phyloP scores from a whole-genome alignment of 148 eudicot genomes.

The Rhododendron henanense region DNA sequence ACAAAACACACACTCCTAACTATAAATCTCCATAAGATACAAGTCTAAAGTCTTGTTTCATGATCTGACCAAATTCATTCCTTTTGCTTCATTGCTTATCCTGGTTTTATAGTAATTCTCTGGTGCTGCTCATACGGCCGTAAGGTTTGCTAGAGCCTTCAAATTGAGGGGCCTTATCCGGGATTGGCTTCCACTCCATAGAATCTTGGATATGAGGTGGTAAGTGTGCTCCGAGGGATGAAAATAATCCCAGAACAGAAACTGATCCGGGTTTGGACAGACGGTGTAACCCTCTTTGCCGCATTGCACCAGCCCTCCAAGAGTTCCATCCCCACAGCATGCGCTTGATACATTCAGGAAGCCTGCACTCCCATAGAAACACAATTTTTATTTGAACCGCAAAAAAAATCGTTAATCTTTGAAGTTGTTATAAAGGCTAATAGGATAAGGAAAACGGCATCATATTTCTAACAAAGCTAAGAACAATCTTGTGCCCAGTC shows the following conservation, averaged over 20 bases:
- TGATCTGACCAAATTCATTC: background rate
- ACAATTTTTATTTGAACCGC: background rate
- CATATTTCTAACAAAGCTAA: too few species aligned
- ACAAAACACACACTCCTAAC: background rate
- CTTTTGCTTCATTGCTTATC: background rate
- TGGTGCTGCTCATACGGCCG: background rate
- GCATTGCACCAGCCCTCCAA: slow-evolving; percentile 54
- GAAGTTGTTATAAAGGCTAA: too few species aligned
- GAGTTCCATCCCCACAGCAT: slow-evolving; percentile 56
- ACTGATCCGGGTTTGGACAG: slow-evolving; percentile 39
- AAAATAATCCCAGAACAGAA: slow-evolving; percentile 61
- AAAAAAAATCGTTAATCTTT: too few species aligned
- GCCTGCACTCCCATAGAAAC: slow-evolving; percentile 22
- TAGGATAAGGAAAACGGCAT: too few species aligned
- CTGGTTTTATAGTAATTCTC: background rate
- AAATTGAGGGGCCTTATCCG: slow-evolving; percentile 45
- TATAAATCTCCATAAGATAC: background rate
- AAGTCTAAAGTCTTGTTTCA: background rate
- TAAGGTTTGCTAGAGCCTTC: slow-evolving; percentile 34
- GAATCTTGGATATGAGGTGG: slow-evolving; percentile 41
- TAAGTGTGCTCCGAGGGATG: slow-evolving; percentile 54
- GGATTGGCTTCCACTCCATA: slow-evolving; percentile 34
- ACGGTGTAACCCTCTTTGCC: slow-evolving; percentile 45
- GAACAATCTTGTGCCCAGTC: too few species aligned
- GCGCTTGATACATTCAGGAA: slow-evolving; percentile 39